Evolutionary conservation across 768 basidiomycete genomes (phyloP).

Genomic region (Pulveroboletus ravenelii): DNA sequence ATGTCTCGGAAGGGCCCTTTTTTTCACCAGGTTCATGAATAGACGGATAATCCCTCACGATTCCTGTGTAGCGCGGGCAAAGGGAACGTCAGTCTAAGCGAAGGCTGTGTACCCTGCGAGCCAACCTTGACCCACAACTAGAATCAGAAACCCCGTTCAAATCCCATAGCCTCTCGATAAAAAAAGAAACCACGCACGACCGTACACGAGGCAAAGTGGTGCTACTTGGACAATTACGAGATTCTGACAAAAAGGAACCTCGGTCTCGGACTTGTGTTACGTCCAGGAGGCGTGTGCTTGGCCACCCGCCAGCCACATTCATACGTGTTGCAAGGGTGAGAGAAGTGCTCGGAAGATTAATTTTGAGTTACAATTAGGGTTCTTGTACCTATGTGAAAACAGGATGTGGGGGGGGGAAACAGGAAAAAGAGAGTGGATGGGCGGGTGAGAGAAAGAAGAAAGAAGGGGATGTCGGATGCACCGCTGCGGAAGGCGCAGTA

Average conservation of each 20-base stretch:
- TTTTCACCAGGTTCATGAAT: slow-evolving; percentile 8
- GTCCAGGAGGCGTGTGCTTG: slow-evolving; percentile 11
- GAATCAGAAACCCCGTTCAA: slow-evolving; percentile 14
- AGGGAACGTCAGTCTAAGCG: slow-evolving; percentile 3
- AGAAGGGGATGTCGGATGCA: neutral
- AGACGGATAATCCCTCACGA: slow-evolving; percentile 3
- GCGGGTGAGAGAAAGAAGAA: neutral
- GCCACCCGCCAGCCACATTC: neutral
- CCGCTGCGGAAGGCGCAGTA: neutral
- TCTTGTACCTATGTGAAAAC: neutral
- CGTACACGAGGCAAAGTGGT: slow-evolving; percentile 3
- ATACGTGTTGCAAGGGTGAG: neutral
- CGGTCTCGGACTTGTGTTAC: slow-evolving; percentile 8
- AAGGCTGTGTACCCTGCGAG: slow-evolving; percentile 13
- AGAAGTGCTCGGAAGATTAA: neutral
- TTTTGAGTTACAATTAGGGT: neutral
- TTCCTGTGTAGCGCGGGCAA: slow-evolving; percentile 17
- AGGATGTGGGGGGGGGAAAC: neutral
- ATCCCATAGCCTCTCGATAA: slow-evolving; percentile 4
- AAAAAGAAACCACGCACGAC: slow-evolving; percentile 4
- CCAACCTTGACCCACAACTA: slow-evolving; percentile 19
- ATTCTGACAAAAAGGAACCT: slow-evolving; percentile 4
- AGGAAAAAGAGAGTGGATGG: neutral
- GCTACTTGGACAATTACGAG: slow-evolving; percentile 12
- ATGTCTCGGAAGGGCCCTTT: slow-evolving; percentile 11